A percentile compares a stretch with the other conserved stretches of the same genome.
Conservation (phyloP, 129 eudicot genomes). For the Pulicaria dysenterica region DNA sequence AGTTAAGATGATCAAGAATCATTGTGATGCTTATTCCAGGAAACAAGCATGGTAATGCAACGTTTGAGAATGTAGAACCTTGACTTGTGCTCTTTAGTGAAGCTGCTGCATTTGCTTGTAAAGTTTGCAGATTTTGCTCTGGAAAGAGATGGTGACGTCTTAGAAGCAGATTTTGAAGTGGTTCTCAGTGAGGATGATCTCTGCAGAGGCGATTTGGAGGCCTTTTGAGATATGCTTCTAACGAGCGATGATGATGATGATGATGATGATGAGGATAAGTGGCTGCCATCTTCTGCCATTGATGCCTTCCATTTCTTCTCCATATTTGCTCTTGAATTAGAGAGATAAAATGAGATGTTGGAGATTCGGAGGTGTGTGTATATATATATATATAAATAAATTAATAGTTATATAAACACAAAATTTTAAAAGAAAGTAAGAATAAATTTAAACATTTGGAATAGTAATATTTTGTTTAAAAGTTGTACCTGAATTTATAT, state of each 20-base stretch:
- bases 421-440: too few species aligned
- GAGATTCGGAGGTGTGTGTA: neutral
- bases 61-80: slow-evolving; percentile 57
- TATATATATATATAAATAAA: neutral
- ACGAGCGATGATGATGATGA: slow-evolving; percentile 32
- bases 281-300: slow-evolving; percentile 33
- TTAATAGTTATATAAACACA: too few species aligned
- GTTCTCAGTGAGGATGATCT: slow-evolving; percentile 37
- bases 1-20: slow-evolving; percentile 29
- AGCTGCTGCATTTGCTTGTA: slow-evolving; percentile 48
- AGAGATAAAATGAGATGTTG: slow-evolving; percentile 15
- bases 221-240: slow-evolving; percentile 40
- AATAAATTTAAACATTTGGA: too few species aligned
- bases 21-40: slow-evolving; percentile 45
- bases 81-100: slow-evolving; percentile 62
- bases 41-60: slow-evolving; percentile 57
- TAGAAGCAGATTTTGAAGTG: slow-evolving; percentile 27
- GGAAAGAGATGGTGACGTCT: slow-evolving; percentile 33
- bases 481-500: too few species aligned
- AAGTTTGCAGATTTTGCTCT: slow-evolving; percentile 43
- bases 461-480: too few species aligned
- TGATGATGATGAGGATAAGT: slow-evolving; percentile 27
- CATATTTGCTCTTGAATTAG: slow-evolving; percentile 21
- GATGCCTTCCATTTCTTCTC: slow-evolving; percentile 50
- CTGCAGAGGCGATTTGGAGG: slow-evolving; percentile 23